These are phyloP conservation scores for Hydnum rufescens DNA, from an alignment of 768 basidiomycete genomes.

Conservation along the genomic window DNA sequence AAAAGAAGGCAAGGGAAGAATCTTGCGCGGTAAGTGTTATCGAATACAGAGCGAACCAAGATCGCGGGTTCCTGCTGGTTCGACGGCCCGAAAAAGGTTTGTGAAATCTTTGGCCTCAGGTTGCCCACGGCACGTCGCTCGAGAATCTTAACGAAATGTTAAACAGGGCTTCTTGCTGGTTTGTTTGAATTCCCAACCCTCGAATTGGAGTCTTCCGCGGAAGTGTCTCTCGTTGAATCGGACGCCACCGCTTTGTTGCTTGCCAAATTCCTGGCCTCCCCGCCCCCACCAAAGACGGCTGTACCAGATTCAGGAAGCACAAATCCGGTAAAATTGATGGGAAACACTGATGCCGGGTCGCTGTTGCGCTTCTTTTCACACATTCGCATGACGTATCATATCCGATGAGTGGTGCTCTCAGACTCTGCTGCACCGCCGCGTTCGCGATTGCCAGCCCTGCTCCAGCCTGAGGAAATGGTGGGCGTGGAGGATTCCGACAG, in stretches of 20 bases:
- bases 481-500: not conserved
- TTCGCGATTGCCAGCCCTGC: conserved; percentile 19
- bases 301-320: no score
- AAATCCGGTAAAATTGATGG: conserved; percentile 19
- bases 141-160: no score
- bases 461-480: conserved; percentile 32
- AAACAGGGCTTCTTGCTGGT: conserved; percentile 69
- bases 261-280: conserved; percentile 21
- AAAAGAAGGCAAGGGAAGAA: conserved; percentile 71
- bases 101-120: not conserved
- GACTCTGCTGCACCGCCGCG: not conserved
- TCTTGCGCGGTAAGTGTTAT: conserved; percentile 70
- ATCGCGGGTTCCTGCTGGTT: conserved; percentile 53
- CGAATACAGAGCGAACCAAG: conserved; percentile 37
- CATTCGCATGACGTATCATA: conserved; percentile 55
- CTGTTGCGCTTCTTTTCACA: conserved; percentile 79
- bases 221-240: not conserved
- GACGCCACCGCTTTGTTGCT: conserved; percentile 21
- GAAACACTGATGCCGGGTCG: conserved; percentile 35
- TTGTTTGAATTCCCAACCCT: conserved; percentile 54
- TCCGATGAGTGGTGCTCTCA: not conserved
- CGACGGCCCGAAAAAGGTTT: conserved; percentile 69
- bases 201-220: not conserved
- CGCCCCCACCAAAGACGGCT: conserved; percentile 10
- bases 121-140: not conserved